These are phyloP conservation scores for Pseudomonodictys pantanalensis DNA, from an alignment of 495 filamentous ascomycete genomes.

Conservation along the genomic window DNA sequence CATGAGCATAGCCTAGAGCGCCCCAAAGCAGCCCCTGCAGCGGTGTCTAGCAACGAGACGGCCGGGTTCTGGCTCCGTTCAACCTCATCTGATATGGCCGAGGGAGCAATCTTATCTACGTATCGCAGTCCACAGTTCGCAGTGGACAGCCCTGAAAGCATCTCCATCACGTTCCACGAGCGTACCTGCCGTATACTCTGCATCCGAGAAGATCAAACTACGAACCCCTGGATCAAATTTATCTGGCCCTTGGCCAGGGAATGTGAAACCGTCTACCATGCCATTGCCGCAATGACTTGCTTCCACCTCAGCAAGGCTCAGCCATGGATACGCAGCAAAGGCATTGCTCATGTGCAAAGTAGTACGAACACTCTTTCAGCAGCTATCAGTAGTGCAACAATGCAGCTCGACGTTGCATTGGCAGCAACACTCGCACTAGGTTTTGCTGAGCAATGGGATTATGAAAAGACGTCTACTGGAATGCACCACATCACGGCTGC, in stretches of 20 bases:
- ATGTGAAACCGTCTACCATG: slow-evolving; percentile 70
- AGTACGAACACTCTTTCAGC: slow-evolving; percentile 54
- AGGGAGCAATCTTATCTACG: not conserved
- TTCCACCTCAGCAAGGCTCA: slow-evolving; percentile 67
- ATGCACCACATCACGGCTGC: slow-evolving; percentile 72
- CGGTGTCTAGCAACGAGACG: too few species aligned
- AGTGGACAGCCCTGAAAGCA: slow-evolving; percentile 58
- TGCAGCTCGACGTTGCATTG: slow-evolving; percentile 64
- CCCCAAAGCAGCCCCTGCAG: too few species aligned
- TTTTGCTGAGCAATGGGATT: slow-evolving; percentile 77
- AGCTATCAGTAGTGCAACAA: slow-evolving; percentile 57
- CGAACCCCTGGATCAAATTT: slow-evolving; percentile 76
- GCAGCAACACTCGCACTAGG: slow-evolving; percentile 72
- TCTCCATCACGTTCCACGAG: slow-evolving; percentile 41
- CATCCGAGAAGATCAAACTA: slow-evolving; percentile 66
- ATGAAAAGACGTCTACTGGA: slow-evolving; percentile 64
- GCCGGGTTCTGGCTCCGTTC: too few species aligned
- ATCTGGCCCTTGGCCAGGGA: slow-evolving; percentile 69
- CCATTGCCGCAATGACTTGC: slow-evolving; percentile 70
- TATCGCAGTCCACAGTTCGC: slow-evolving; percentile 26
- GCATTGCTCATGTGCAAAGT: slow-evolving; percentile 70
- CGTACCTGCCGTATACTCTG: slow-evolving; percentile 75
- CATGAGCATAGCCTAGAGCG: not conserved
- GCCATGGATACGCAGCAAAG: slow-evolving; percentile 58
- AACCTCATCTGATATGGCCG: slow-evolving; percentile 45